Base-by-base conservation (phyloP, 2,329 filamentous ascomycete genomes). In the Apiospora marii region DNA sequence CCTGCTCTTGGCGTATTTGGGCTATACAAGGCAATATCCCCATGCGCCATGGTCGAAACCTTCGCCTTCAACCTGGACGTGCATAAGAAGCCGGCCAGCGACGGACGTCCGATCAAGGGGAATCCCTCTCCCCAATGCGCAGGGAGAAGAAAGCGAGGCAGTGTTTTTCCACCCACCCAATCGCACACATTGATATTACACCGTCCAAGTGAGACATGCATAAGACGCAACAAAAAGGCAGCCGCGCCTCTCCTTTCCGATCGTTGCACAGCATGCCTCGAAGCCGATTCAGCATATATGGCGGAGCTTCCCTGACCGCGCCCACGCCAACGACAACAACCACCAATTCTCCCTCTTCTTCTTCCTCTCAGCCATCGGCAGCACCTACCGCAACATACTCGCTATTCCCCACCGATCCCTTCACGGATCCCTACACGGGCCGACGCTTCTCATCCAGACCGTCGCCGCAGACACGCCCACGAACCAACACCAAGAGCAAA, bases 151-250 rank as follows among this genome's bases (percentile, higher is more conserved):
- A 37, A 13, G 41, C 19, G 34, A 64, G 30, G 58, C 34, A 24
- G 58, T 37, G 58, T 19, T 64, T 7, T n/a, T 16, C 30, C 6
- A 37, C 16, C 27, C 30, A 64, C 16, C 27, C 30, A 64, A 19
- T 14, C 58, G 34, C 19, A 41, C 10, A 64, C 19, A 22, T 24
- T 41, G 27, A 30, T 30, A 2, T 30, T 30, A 30, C 27, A 12
- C 58, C 58, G 34, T n/a, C 34, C 10, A 64, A 10, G 58, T 41
- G 58, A 64, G 58, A 64, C 58, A 64, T 64, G 58, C 58, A 64
- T 41, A 13, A 14, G 8, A 41, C 8, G 37, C 14, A n/a, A 14
- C 58, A n/a, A 64, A 64, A 30, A 3, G 34, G 58, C n/a, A 22
- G 58, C 58, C 34, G 19, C 58, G 34, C 41, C 34, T 64, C 19